Evolutionary conservation across 805 yeast genomes (phyloP), one percentile per base, ranked within the genome.

Genomic region (Blastobotrys robertii): DNA sequence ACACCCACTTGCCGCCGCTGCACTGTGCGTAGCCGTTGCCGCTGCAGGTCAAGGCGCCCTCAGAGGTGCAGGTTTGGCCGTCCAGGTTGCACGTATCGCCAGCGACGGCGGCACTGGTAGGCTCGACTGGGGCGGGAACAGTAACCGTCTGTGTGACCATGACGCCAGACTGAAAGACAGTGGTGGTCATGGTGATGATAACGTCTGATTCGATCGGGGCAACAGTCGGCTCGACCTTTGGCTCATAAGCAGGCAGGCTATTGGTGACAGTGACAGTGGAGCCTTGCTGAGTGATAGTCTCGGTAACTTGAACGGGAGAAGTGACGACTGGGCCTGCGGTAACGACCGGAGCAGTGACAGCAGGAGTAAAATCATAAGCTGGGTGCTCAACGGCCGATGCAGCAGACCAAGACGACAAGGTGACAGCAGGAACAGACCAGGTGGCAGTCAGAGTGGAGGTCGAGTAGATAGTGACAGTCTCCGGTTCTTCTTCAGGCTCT

Each of bases 11-110:
- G 10, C 57, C 57, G 48, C 48, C 46, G 35, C 45, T 50, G 38
- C 63, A 58, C 14, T 46, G 49, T 8, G 55, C 60, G 33, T 44
- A 57, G 4, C 49, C 54, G 19, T 47, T 39, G 13, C 60, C 60
- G 11, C 46, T 45, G 44, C 63, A 58, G 2, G 48, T 43, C 36
- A 54, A 34, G 13, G 44, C 56, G 7, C 63, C 63, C 12, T 57
- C 53, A 8, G 37, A 44, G 3, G 51, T 39, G 38, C 63, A 58
- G 8, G 51, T 31, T 3, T 39, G 51, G 13, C 59, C 59, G 13
- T 51, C 39, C 30, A n/a, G 30, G 15, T 31, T 37, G 30, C 32
- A 11, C 4, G 30, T n/a, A 19, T 19, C 25, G 25, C 25, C 42
- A 7, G 42, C 25, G 19, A 22, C 5, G 12, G 36, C 38, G 7